phyloP scores from a whole-genome alignment of 306 rosid genomes.

The Cicer chorassanicum region DNA sequence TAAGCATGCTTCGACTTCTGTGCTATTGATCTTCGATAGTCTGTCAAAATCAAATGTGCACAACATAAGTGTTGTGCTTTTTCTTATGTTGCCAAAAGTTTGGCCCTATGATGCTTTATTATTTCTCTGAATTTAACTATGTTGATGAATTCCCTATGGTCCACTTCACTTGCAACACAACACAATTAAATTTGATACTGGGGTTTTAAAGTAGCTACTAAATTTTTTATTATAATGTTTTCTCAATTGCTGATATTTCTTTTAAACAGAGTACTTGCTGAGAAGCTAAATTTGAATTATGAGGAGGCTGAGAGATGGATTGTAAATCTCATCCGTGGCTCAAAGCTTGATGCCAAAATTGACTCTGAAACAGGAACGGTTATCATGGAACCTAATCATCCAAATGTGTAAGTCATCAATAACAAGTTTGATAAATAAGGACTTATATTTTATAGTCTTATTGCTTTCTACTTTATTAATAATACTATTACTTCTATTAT shows the following conservation, averaged over 20 bases:
- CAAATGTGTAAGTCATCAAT: slow-evolving; percentile 76
- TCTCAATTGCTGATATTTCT: slow-evolving; percentile 26
- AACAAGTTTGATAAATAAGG: neutral
- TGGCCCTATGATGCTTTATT: neutral
- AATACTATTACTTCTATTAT: neutral
- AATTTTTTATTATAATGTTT: neutral
- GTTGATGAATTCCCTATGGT: neutral
- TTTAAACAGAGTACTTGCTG: slow-evolving; percentile 80
- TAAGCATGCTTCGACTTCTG: slow-evolving; percentile 61
- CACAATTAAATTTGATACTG: neutral
- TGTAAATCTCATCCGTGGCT: slow-evolving; percentile 72
- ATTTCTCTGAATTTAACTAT: neutral
- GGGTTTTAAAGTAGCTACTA: neutral
- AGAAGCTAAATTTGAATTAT: slow-evolving; percentile 82
- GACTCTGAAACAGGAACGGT: slow-evolving; percentile 77
- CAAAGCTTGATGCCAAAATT: slow-evolving; percentile 89
- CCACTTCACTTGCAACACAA: neutral
- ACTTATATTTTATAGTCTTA: slow-evolving; percentile 39
- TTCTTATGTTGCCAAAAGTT: neutral
- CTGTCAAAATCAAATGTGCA: slow-evolving; percentile 28
- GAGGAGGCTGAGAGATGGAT: slow-evolving; percentile 99
- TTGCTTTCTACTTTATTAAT: neutral
- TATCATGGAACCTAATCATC: slow-evolving; percentile 82
- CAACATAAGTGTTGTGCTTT: slow-evolving; percentile 8
- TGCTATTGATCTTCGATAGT: slow-evolving; percentile 59